Evolutionary conservation across 345 rosid species (phyloP), one percentile per base, ranked within the genome.

Genomic region (Raphanus raphanistrum): DNA sequence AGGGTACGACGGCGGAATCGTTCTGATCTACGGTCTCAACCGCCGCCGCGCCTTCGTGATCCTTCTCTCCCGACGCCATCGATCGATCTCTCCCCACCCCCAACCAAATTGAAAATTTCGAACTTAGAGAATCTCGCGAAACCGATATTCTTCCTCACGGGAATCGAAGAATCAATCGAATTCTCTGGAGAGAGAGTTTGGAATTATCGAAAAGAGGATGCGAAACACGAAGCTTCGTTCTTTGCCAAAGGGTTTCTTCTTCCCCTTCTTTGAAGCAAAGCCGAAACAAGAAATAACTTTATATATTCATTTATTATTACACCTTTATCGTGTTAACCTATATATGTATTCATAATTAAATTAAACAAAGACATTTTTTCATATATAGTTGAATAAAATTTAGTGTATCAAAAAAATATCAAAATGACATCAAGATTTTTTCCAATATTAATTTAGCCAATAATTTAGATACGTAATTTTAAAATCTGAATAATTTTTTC

Each of bases 31-130:
- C 8, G 63, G 32, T 72, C 13, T 72, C 43, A 59, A 32, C 68
- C 63, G 45, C 68, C 63, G 35, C 72, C 2, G 77, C 0, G 26
- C 67, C 68, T 72, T 66, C 35, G 0, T 66, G 55, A 63, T 79
- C 78, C 13, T 73, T 78, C 62, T 78, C 72, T 43, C 4, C 76
- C 72, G 66, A 66, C 26, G 68, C 62, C 81, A 71, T 0, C 12
- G 41, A 38, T 78, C 35, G n/a, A n/a, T n/a, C n/a, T 33, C 29
- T 28, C 29, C 29, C 29, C n/a, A n/a, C n/a, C 31, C 33, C 48
- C 26, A 8, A 28, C 4, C 50, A 35, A 35, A 45, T 16, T 17
- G 54, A 33, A 17, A 63, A n/a, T n/a, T 38, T 68, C 35, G 28
- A 75, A 43, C n/a, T 16, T 13, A 60, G 0, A 43, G 68, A 3